Evolutionary conservation across 2,329 filamentous ascomycete species (phyloP).

Genomic region (Hymenoscyphus albidus): DNA sequence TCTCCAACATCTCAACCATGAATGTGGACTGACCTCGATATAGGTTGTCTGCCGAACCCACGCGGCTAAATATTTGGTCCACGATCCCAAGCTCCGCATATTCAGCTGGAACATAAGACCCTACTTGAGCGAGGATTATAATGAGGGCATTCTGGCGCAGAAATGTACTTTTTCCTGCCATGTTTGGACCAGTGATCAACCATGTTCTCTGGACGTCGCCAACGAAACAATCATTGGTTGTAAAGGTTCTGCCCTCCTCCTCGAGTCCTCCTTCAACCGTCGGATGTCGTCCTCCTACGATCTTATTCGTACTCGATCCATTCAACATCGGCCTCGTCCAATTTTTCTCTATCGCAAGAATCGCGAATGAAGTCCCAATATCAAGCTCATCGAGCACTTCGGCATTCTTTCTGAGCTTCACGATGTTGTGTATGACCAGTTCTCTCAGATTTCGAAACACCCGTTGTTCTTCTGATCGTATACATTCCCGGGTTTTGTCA

Average conservation of each 20-base stretch:
- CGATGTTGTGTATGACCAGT: constrained; percentile 73
- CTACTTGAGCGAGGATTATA: constrained; percentile 86
- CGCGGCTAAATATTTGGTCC: constrained; percentile 92
- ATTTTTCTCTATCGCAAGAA: constrained; percentile 68
- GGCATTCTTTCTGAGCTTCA: constrained; percentile 84
- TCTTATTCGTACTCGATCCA: constrained; percentile 61
- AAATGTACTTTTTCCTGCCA: constrained; percentile 97
- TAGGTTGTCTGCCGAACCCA: constrained; percentile 92
- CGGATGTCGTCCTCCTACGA: constrained; percentile 84
- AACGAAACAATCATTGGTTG: constrained; percentile 80
- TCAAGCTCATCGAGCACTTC: constrained; percentile 92
- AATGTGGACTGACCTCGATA: constrained; percentile 94
- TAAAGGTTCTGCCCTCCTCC: constrained; percentile 76
- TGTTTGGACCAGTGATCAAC: constrained; percentile 84
- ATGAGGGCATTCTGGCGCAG: constrained; percentile 93
- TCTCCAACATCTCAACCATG: constrained; percentile 99
- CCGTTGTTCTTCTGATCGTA: constrained; percentile 77
- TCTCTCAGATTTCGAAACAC: constrained; percentile 74
- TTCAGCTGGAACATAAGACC: constrained; percentile 85
- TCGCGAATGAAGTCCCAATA: constrained; percentile 80
- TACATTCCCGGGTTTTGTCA: constrained; percentile 72
- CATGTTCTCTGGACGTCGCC: constrained; percentile 63
- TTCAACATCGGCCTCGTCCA: constrained; percentile 73
- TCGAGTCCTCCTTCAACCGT: constrained; percentile 83
- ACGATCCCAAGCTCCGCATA: constrained; percentile 85